Evolutionary conservation across 1,284 basidiomycete genomes (phyloP), one percentile per base, ranked within the genome.

Genomic region (Rhodotorula sp.): DNA sequence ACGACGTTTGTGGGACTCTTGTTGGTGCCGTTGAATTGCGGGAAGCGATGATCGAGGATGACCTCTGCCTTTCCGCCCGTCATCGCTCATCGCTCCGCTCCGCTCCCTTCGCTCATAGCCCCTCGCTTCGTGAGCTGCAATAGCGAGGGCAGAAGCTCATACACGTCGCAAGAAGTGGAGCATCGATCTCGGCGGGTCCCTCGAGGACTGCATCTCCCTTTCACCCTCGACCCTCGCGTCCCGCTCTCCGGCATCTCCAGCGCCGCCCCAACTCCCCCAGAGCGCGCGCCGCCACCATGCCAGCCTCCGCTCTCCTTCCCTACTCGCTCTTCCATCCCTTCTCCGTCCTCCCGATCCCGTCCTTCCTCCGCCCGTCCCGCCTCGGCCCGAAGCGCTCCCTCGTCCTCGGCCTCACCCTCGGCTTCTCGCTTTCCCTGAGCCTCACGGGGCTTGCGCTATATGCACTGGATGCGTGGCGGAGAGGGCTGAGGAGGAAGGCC

Each of bases 401-500:
- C 62, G 21, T 74, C 54, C 61, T 77, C 61, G 75, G 75, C 19
- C 58, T 74, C 41, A 61, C 69, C 3, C 53, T 69, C 44, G 76
- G 76, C 39, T 69, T 73, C 59, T 67, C 70, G 12, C 56, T 76
- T 61, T 72, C 72, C 3, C 55, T 76, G 15, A 70, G 74, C 19
- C 32, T 72, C 25, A 76, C 74, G 2, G 66, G 67, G 3, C 63
- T 77, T 39, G 66, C 76, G 6, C 41, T 70, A 27, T 77, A 67
- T 25, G 66, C 66, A 25, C 58, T 66, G n/a, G 67, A 72, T 15
- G 58, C 58, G 36, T 75, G 69, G 71, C 73, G 64, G 41, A n/a
- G 56, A 29, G 50, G 61, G 19, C 27, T 69, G 48, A 48, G 61
- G 34, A 64, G 48, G 21, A 41, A 56, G 53, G 61, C 64, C 22